Evolutionary conservation across 2,329 filamentous ascomycete genomes (phyloP), one percentile per base, ranked within the genome.

Genomic region (Laburnicola sp.): DNA sequence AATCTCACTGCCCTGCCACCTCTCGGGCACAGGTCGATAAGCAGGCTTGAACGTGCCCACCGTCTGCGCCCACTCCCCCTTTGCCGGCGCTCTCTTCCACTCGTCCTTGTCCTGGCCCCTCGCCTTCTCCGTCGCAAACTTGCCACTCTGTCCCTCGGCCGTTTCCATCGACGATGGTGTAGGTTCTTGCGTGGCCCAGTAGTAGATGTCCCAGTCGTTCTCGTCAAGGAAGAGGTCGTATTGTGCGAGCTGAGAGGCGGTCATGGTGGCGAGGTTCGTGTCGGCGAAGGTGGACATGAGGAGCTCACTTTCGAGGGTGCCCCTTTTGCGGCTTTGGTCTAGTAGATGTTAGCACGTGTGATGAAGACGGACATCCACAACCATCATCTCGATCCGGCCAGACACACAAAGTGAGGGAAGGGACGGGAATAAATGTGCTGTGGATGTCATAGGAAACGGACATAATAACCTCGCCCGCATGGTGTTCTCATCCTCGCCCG

Each of bases 191-290:
- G 94, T 99, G 3, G 89, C 91, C 94, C 94, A 99, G 81, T 99
- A 99, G 81, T 99, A 99, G 56, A 99, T 97, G 73, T 99, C 94
- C 94, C 94, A 99, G 78, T 99, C 94, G 75, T 99, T 99, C 77
- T 99, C 94, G 75, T 99, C 94, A 50, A 99, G 85, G 79, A 99
- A 95, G 26, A 82, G 78, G 73, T 97, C 93, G 78, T 94, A 97
- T 74, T 96, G 84, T 63, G 83, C 75, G 63, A 97, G 85, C 69
- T 95, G 88, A 44, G 80, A 74, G 4, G 78, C 74, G 1, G 82
- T 83, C 89, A 99, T 96, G 54, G 77, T 78, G 37, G 80, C 78
- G 22, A 99, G 86, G 74, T 95, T 82, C 48, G 80, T 78, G 60
- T 93, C 85, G 58, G 94, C 94, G 72, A 99, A 99, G 60, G 94